These are phyloP conservation scores for Hyaloscypha bicolor DNA, from an alignment of 495 filamentous ascomycete species.

Conservation along the genomic window DNA sequence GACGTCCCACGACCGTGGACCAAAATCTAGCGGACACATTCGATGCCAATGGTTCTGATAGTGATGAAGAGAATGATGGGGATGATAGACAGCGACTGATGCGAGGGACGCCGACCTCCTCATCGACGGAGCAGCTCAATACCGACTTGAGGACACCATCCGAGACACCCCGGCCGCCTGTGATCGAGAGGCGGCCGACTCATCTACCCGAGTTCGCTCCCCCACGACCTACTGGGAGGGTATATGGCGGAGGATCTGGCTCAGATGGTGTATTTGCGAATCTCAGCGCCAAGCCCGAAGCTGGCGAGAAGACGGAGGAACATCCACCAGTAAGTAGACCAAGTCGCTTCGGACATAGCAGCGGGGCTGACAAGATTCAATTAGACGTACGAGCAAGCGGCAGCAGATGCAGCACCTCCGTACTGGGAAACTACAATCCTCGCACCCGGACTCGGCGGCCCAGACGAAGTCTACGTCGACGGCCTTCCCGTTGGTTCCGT, in stretches of 20 bases:
- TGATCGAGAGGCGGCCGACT: slow-evolving; percentile 27
- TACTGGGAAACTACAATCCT: slow-evolving; percentile 99
- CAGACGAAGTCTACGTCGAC: slow-evolving; percentile 94
- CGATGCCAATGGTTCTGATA: slow-evolving; percentile 72
- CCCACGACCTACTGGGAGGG: slow-evolving; percentile 37
- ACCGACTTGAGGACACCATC: neutral
- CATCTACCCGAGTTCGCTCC: slow-evolving; percentile 40
- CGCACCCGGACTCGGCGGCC: slow-evolving; percentile 77
- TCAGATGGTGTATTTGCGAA: slow-evolving; percentile 97
- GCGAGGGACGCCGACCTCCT: slow-evolving; percentile 51
- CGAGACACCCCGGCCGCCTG: slow-evolving; percentile 9
- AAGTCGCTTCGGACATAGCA: neutral
- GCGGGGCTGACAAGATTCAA: slow-evolving; percentile 32
- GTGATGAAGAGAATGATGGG: slow-evolving; percentile 68
- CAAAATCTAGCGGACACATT: slow-evolving; percentile 88
- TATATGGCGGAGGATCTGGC: slow-evolving; percentile 66
- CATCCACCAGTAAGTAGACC: slow-evolving; percentile 78
- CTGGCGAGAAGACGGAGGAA: slow-evolving; percentile 84
- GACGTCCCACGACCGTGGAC: slow-evolving; percentile 56
- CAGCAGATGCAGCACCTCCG: slow-evolving; percentile 92
- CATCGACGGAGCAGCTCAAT: slow-evolving; percentile 38
- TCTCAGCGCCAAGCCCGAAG: slow-evolving; percentile 86
- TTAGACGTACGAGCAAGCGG: slow-evolving; percentile 97
- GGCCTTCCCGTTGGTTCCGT: slow-evolving; percentile 94
- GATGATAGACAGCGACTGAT: slow-evolving; percentile 88